phyloP scores from a whole-genome alignment of 1,284 basidiomycete species.

The Schizopora paradoxa region DNA sequence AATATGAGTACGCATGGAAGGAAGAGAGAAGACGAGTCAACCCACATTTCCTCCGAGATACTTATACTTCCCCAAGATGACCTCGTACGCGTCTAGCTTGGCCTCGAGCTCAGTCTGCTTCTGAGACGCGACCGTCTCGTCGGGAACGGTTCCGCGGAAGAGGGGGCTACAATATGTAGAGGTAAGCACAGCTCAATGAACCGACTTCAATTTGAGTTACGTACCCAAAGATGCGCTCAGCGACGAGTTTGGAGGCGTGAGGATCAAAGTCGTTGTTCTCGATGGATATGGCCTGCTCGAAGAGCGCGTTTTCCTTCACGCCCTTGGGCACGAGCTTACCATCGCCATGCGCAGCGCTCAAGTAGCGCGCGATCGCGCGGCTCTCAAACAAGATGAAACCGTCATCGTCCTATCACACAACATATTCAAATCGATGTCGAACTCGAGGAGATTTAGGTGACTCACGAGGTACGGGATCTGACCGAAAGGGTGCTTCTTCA shows the following conservation, averaged over 20 bases:
- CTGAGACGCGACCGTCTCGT: constrained; percentile 26
- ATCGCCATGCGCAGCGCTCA: constrained; percentile 20
- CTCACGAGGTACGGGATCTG: constrained; percentile 58
- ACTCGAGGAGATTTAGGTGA: constrained; percentile 6
- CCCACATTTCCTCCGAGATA: constrained; percentile 42
- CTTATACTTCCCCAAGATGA: constrained; percentile 40
- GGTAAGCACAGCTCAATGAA: not conserved
- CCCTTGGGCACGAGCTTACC: constrained; percentile 21
- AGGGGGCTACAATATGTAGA: not conserved
- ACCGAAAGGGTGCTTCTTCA: constrained; percentile 55
- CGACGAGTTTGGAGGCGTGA: constrained; percentile 22
- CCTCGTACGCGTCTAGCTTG: constrained; percentile 42
- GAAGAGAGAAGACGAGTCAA: not conserved
- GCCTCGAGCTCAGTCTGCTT: constrained; percentile 25
- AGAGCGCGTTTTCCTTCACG: constrained; percentile 25
- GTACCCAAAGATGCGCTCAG: constrained; percentile 25
- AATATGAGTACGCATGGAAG: not conserved
- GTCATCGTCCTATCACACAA: constrained; percentile 30
- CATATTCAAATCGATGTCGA: too few species aligned
- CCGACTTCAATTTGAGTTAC: not conserved
- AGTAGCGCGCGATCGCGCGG: constrained; percentile 48
- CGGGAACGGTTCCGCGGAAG: constrained; percentile 12
- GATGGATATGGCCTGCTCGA: constrained; percentile 31
- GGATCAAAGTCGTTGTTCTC: constrained; percentile 31
- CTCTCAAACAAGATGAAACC: constrained; percentile 44